Percentiles rank a stretch among this genome's conserved stretches.
Conservation (phyloP, 192 early-diverging fungal genomes). For the Irineochytrium annulatum region DNA sequence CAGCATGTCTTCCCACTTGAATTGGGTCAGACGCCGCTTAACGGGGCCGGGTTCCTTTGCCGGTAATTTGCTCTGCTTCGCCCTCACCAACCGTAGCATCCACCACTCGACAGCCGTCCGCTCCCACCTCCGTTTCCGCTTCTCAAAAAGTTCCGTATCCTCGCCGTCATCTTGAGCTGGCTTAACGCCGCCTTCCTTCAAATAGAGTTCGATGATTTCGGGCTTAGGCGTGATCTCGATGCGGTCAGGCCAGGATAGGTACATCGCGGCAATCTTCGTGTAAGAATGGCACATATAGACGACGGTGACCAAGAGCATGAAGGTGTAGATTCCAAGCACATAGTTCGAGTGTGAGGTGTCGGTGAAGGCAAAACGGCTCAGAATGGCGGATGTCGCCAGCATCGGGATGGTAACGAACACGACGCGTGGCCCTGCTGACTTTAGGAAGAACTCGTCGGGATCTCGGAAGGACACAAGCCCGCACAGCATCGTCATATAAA, state of each 20-base stretch:
- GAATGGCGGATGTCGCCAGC: slow-evolving; percentile 25
- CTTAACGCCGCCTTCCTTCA: slow-evolving; percentile 1
- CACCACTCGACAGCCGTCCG: slow-evolving; percentile 37
- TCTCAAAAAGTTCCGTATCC: slow-evolving; percentile 10
- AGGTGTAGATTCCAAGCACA: slow-evolving; percentile 24
- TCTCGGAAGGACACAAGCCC: slow-evolving; percentile 26
- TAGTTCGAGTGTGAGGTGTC: slow-evolving; percentile 6
- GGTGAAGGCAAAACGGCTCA: slow-evolving; percentile 23
- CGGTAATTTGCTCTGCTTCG: slow-evolving; percentile 15
- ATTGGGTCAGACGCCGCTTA: slow-evolving; percentile 26
- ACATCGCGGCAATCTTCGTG: slow-evolving; percentile 20
- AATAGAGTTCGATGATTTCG: slow-evolving; percentile 30
- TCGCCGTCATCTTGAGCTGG: slow-evolving; percentile 1
- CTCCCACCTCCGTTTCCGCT: slow-evolving; percentile 29
- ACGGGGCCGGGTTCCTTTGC: slow-evolving; percentile 10
- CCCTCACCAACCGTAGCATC: slow-evolving; percentile 7
- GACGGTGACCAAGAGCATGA: slow-evolving; percentile 13
- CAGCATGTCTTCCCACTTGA: slow-evolving; percentile 32
- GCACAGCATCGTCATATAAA: slow-evolving; percentile 34
- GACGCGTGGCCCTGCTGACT: slow-evolving; percentile 31
- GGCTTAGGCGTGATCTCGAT: slow-evolving; percentile 27
- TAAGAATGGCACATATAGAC: slow-evolving; percentile 27
- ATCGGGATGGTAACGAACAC: slow-evolving; percentile 24
- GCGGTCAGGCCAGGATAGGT: slow-evolving; percentile 31
- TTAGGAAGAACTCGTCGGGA: slow-evolving; percentile 34